A percentile compares a stretch with the other conserved stretches of the same genome.
Conservation (phyloP, 176 grass and related monocot genomes). For the Panicum miliaceum region DNA sequence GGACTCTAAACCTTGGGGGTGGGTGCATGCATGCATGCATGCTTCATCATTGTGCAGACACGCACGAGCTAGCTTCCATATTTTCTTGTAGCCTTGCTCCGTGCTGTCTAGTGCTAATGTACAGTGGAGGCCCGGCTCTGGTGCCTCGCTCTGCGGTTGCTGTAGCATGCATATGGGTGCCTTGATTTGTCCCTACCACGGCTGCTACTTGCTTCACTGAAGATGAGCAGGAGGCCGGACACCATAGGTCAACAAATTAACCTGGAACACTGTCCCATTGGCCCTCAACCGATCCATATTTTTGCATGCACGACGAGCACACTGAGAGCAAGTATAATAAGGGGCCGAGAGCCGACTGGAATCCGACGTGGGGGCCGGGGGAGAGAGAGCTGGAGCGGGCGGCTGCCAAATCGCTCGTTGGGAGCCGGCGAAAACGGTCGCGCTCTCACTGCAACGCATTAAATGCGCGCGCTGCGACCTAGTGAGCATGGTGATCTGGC, state of each 20-base stretch:
- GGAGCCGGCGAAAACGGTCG: too few relatives aligned
- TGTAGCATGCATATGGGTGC: slow-evolving; percentile 8
- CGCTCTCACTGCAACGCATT: too few relatives aligned
- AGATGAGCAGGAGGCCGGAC: slow-evolving; percentile 6
- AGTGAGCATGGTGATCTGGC: too few relatives aligned
- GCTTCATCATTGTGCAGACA: slow-evolving; percentile 22
- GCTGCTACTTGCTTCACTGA: not conserved
- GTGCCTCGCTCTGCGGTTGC: slow-evolving; percentile 2
- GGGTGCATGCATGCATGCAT: not conserved
- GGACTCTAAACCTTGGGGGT: not conserved
- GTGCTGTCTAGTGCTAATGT: slow-evolving; percentile 16
- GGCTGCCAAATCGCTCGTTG: too few relatives aligned
- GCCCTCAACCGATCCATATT: slow-evolving; percentile 19
- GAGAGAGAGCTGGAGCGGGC: too few relatives aligned
- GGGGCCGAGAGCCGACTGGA: too few relatives aligned
- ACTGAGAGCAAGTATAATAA: not conserved
- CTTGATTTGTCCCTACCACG: slow-evolving; percentile 34
- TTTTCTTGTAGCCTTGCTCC: slow-evolving; percentile 32
- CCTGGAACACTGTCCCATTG: slow-evolving; percentile 32
- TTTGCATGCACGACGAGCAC: slow-evolving; percentile 25
- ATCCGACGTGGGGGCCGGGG: too few relatives aligned
- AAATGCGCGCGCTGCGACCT: too few relatives aligned
- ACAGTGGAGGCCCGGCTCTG: slow-evolving; percentile 17
- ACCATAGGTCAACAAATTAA: slow-evolving; percentile 25
- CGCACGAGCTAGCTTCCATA: slow-evolving; percentile 27